Conservation (phyloP, 495 filamentous ascomycete species). For the Terfezia boudieri region DNA sequence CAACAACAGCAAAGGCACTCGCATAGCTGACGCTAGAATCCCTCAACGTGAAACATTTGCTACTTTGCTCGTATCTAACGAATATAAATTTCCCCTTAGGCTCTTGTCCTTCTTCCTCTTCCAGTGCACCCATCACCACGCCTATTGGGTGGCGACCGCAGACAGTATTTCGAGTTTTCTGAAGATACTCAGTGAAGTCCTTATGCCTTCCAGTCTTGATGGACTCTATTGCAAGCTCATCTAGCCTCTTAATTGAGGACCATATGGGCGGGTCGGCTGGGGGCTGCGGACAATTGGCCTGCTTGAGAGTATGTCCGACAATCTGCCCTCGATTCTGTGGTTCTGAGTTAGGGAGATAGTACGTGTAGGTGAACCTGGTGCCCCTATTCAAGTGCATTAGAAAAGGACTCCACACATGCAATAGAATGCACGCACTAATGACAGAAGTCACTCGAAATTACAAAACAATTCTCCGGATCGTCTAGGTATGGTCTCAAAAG, state of each 20-base stretch:
- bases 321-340: conserved; percentile 25
- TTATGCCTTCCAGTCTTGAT: conserved; percentile 51
- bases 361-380: conserved; percentile 61
- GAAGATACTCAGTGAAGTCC: conserved; percentile 42
- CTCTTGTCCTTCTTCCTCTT: conserved; percentile 25
- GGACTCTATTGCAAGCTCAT: conserved; percentile 61
- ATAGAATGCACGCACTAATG: conserved; percentile 38
- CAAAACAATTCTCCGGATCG: conserved; percentile 56
- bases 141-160: conserved; percentile 93
- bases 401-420: background rate
- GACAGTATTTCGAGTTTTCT: conserved; percentile 68
- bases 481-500: conserved; percentile 60
- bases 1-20: conserved; percentile 50
- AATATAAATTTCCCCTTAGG: conserved; percentile 47
- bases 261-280: conserved; percentile 42
- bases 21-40: conserved; percentile 95
- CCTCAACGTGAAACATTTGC: conserved; percentile 38
- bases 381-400: conserved; percentile 23
- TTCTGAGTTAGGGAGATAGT: conserved; percentile 29
- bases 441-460: conserved; percentile 87
- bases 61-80: conserved; percentile 77
- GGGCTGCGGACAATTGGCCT: conserved; percentile 8
- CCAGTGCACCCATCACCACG: conserved; percentile 72
- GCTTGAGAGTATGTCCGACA: conserved; percentile 4
- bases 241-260: conserved; percentile 64